Evolutionary conservation across 805 yeast species (phyloP).

Genomic region (Pichia cabralensis): DNA sequence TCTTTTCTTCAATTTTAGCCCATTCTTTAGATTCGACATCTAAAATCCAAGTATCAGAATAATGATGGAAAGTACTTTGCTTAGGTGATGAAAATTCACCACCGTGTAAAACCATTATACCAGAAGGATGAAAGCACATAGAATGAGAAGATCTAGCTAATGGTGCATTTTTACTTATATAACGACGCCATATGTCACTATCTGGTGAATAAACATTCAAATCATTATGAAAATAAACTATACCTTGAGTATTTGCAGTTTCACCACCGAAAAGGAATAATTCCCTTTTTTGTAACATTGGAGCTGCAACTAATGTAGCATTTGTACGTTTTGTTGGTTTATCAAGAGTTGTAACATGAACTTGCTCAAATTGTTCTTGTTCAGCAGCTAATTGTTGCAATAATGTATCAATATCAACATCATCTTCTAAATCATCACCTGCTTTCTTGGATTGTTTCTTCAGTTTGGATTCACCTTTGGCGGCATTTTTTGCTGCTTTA

Average conservation of each 20-base stretch:
- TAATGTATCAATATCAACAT: constrained; percentile 77
- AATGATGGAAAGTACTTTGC: constrained; percentile 91
- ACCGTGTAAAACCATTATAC: constrained; percentile 78
- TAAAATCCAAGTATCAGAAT: constrained; percentile 91
- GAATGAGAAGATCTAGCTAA: constrained; percentile 91
- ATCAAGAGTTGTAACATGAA: constrained; percentile 45
- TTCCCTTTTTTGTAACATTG: constrained; percentile 68
- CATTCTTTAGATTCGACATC: constrained; percentile 82
- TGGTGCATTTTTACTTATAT: constrained; percentile 78
- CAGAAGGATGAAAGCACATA: constrained; percentile 88
- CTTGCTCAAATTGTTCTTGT: constrained; percentile 69
- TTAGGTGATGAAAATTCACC: constrained; percentile 97
- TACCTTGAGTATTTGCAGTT: constrained; percentile 27
- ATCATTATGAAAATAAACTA: constrained; percentile 73
- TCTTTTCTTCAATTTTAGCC: constrained; percentile 70
- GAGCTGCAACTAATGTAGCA: constrained; percentile 65
- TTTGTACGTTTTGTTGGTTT: constrained; percentile 66
- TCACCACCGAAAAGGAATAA: constrained; percentile 89
- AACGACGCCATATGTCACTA: constrained; percentile 70
- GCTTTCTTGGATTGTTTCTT: constrained; percentile 66
- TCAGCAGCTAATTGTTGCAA: constrained; percentile 68
- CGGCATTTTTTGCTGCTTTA: constrained; percentile 64
- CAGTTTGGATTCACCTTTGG: constrained; percentile 64
- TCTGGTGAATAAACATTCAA: constrained; percentile 64
- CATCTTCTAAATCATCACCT: constrained; percentile 74